Evolutionary conservation across 495 filamentous ascomycete species (phyloP).

Genomic region (Neohortaea acidophila): DNA sequence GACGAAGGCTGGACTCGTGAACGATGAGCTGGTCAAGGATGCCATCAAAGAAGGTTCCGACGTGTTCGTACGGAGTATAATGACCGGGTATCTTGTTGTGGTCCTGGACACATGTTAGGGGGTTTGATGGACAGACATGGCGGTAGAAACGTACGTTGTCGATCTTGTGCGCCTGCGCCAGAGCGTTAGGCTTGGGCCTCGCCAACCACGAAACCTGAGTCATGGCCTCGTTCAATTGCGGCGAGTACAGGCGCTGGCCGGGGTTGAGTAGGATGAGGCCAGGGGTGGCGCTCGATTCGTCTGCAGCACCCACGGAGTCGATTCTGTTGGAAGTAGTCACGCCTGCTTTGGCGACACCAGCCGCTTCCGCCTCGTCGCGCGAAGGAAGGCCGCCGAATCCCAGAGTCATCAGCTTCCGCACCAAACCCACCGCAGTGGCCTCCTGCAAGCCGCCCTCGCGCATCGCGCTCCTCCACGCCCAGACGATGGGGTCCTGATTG

Average conservation of each 20-base stretch:
- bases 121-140: too few relatives aligned
- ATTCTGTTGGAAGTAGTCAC: too few relatives aligned
- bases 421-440: slow-evolving; percentile 50
- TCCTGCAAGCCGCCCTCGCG: slow-evolving; percentile 43
- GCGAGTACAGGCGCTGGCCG: slow-evolving; percentile 25
- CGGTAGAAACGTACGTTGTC: too few relatives aligned
- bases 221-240: slow-evolving; percentile 17
- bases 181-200: slow-evolving; percentile 15
- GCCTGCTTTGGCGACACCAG: too few relatives aligned
- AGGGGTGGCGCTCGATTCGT: slow-evolving; percentile 11
- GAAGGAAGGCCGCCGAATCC: too few relatives aligned
- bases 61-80: slow-evolving; percentile 20
- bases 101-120: too few relatives aligned
- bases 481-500: slow-evolving; percentile 55
- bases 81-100: slow-evolving; percentile 23
- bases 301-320: background rate
- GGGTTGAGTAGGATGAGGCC: slow-evolving; percentile 27
- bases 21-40: slow-evolving; percentile 20
- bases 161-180: too few relatives aligned
- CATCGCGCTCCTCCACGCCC: slow-evolving; percentile 51
- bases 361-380: too few relatives aligned
- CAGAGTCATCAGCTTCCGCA: slow-evolving; percentile 28
- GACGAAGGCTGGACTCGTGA: slow-evolving; percentile 18
- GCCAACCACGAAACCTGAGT: slow-evolving; percentile 19
- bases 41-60: slow-evolving; percentile 21